Evolutionary conservation across 23 red algal species (phyloP).

Genomic region (Agarophyton chilense): DNA sequence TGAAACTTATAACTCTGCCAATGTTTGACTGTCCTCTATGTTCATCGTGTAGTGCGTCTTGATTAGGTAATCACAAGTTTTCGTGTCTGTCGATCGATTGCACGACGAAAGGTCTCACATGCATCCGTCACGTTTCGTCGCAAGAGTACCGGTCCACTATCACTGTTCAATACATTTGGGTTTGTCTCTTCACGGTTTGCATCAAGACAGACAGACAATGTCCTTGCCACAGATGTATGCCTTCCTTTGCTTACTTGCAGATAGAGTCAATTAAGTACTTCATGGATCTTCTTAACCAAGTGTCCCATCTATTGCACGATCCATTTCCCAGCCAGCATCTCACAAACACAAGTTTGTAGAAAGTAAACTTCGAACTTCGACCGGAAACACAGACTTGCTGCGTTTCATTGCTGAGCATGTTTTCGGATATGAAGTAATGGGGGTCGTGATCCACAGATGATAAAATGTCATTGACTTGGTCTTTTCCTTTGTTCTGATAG

Average conservation of each 20-base stretch:
- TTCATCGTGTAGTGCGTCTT: too few relatives aligned
- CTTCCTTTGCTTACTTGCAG: background rate
- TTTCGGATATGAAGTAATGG: conserved; percentile 36
- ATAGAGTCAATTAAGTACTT: conserved; percentile 2
- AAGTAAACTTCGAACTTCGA: conserved; percentile 39
- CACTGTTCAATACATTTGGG: too few relatives aligned
- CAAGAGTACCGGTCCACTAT: too few relatives aligned
- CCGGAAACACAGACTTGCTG: conserved; percentile 43
- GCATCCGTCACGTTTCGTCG: too few relatives aligned
- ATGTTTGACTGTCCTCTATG: too few relatives aligned
- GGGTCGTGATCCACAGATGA: conserved; percentile 41
- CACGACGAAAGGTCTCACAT: too few relatives aligned
- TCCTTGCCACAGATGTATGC: too few relatives aligned
- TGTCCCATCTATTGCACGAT: conserved; percentile 18
- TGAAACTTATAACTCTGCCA: too few relatives aligned
- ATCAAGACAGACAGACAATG: too few relatives aligned
- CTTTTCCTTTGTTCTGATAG: conserved; percentile 22
- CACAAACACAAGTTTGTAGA: conserved; percentile 35
- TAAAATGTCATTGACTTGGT: conserved; percentile 2
- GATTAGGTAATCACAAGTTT: too few relatives aligned
- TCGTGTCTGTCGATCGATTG: too few relatives aligned
- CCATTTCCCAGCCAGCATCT: conserved; percentile 28
- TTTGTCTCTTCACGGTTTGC: too few relatives aligned
- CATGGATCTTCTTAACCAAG: background rate
- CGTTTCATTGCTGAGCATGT: background rate